Percentiles rank a stretch among this genome's conserved stretches.
phyloP scores from a whole-genome alignment of 441 rosid genomes.

The Populus hybrid region DNA sequence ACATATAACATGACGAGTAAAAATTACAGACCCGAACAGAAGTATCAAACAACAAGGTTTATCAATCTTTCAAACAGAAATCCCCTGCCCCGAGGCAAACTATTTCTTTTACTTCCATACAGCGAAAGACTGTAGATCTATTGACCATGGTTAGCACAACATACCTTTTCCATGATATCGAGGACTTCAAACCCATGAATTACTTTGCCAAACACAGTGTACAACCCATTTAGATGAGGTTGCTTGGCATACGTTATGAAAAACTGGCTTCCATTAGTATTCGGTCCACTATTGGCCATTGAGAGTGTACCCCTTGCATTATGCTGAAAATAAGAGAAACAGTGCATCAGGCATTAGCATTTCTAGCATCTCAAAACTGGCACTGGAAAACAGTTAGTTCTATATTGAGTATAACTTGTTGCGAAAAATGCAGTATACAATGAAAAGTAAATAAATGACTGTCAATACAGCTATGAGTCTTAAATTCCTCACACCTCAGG shows the following conservation, averaged over 20 bases:
- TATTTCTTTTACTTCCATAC: background rate
- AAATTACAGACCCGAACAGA: background rate
- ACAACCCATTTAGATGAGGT: slow-evolving; percentile 91
- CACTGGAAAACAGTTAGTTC: background rate
- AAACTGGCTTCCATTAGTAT: slow-evolving; percentile 96
- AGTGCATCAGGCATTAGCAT: background rate
- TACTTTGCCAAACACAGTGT: slow-evolving; percentile 89
- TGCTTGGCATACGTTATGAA: slow-evolving; percentile 85
- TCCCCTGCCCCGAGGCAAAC: background rate
- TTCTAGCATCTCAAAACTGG: background rate
- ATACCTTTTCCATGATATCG: slow-evolving; percentile 96
- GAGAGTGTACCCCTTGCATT: too few species aligned
- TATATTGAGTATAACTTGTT: background rate
- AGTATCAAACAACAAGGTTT: background rate
- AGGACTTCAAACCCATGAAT: slow-evolving; percentile 98
- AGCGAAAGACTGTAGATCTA: background rate
- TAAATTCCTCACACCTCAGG: too few species aligned
- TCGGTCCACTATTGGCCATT: too few species aligned
- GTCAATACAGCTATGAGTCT: too few species aligned
- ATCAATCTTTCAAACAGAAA: background rate
- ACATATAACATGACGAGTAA: background rate
- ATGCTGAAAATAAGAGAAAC: slow-evolving; percentile 45
- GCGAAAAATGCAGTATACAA: background rate
- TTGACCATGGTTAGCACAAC: background rate
- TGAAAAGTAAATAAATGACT: too few species aligned